Percentiles rank a stretch among this genome's conserved stretches.
phyloP scores from a whole-genome alignment of 495 filamentous ascomycete species.

The Beverwykella pulmonaria region DNA sequence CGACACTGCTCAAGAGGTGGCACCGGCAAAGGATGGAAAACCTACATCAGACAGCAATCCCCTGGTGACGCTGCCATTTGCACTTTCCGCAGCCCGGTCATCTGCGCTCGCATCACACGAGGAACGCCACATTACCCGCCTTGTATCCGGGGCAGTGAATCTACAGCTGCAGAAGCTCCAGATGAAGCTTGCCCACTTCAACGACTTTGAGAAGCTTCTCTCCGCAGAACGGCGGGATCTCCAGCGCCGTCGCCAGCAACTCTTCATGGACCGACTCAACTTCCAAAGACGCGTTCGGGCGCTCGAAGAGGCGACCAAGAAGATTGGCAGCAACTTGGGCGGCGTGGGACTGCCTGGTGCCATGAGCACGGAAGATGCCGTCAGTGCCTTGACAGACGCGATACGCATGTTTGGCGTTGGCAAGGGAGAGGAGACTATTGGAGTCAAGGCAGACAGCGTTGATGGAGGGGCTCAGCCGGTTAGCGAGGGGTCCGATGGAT shows the following conservation, averaged over 20 bases:
- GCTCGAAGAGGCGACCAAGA: slow-evolving; percentile 66
- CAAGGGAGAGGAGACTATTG: slow-evolving; percentile 35
- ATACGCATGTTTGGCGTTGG: slow-evolving; percentile 35
- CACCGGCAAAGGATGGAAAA: not conserved
- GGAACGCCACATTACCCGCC: slow-evolving; percentile 91
- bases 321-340: slow-evolving; percentile 19
- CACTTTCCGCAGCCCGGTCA: slow-evolving; percentile 79
- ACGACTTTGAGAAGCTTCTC: slow-evolving; percentile 89
- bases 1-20: slow-evolving; percentile 47
- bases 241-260: slow-evolving; percentile 83
- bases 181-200: slow-evolving; percentile 83
- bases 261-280: slow-evolving; percentile 86
- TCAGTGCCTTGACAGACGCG: slow-evolving; percentile 26
- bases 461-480: slow-evolving; percentile 22
- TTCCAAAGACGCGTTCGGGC: slow-evolving; percentile 86
- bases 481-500: slow-evolving; percentile 26
- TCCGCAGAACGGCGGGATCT: slow-evolving; percentile 91
- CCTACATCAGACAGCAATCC: slow-evolving; percentile 27
- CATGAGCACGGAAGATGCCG: slow-evolving; percentile 30
- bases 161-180: slow-evolving; percentile 49
- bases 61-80: slow-evolving; percentile 79
- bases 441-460: slow-evolving; percentile 22
- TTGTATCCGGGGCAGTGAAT: slow-evolving; percentile 85
- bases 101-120: slow-evolving; percentile 89
- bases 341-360: slow-evolving; percentile 24